Evolutionary conservation across 768 basidiomycete species (phyloP).

Genomic region (Leccinellum albellum): DNA sequence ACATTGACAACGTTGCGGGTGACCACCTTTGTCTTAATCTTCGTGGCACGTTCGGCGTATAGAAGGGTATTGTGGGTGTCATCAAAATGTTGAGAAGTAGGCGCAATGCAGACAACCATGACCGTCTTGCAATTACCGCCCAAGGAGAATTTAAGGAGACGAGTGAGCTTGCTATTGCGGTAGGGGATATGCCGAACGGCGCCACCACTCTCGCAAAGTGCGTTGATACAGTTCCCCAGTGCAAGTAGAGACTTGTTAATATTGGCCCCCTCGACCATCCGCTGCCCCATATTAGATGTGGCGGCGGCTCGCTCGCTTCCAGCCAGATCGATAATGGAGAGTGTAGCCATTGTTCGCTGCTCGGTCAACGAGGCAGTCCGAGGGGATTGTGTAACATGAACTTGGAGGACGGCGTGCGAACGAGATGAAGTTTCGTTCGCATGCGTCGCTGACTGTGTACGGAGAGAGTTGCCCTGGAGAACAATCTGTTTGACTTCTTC

Average conservation of each 20-base stretch:
- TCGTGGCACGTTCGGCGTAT: slow-evolving; percentile 96
- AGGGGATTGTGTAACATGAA: slow-evolving; percentile 86
- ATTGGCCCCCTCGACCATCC: slow-evolving; percentile 98
- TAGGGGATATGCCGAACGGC: slow-evolving; percentile 90
- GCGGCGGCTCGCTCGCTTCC: slow-evolving; percentile 97
- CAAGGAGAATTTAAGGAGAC: slow-evolving; percentile 94
- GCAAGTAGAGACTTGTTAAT: slow-evolving; percentile 99
- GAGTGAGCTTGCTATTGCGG: slow-evolving; percentile 96
- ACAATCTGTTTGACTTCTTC: slow-evolving; percentile 96
- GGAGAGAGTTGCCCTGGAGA: slow-evolving; percentile 77
- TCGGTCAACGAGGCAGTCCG: slow-evolving; percentile 83
- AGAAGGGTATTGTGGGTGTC: slow-evolving; percentile 98
- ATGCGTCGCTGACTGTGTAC: slow-evolving; percentile 92
- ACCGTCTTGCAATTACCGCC: slow-evolving; percentile 99
- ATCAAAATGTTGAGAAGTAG: slow-evolving; percentile 93
- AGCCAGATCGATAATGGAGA: slow-evolving; percentile 97
- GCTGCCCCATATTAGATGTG: slow-evolving; percentile 94
- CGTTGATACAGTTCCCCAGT: slow-evolving; percentile 97
- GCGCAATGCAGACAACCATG: slow-evolving; percentile 98
- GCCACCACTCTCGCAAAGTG: slow-evolving; percentile 91
- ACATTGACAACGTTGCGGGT: slow-evolving; percentile 94
- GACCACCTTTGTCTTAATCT: slow-evolving; percentile 97
- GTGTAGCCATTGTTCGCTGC: slow-evolving; percentile 78
- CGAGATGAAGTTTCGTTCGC: slow-evolving; percentile 96
- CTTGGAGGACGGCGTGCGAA: slow-evolving; percentile 95